phyloP scores from a whole-genome alignment of 2,329 filamentous ascomycete species.

The Alternaria arborescens region DNA sequence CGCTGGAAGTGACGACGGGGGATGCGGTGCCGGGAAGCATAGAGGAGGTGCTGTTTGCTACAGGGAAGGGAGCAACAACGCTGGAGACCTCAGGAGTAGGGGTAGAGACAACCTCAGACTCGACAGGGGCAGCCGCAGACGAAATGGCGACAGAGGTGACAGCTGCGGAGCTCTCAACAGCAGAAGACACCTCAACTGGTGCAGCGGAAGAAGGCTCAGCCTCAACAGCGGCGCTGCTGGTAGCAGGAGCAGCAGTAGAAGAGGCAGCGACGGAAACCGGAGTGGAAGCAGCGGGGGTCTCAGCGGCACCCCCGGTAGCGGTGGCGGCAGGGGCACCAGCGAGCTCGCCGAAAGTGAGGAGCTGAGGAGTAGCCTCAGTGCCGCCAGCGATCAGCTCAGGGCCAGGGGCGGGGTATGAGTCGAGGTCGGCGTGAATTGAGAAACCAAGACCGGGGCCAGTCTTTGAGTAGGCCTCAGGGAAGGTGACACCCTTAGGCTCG shows the following conservation, averaged over 20 bases:
- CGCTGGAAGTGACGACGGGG: not conserved
- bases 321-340: slow-evolving; percentile 29
- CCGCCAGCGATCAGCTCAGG: slow-evolving; percentile 49
- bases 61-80: slow-evolving; percentile 13
- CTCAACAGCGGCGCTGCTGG: slow-evolving; percentile 12
- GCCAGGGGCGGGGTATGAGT: slow-evolving; percentile 53
- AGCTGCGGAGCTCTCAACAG: slow-evolving; percentile 6
- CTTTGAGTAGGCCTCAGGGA: slow-evolving; percentile 55
- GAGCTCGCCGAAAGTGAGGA: slow-evolving; percentile 38
- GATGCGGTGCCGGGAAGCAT: slow-evolving; percentile 5
- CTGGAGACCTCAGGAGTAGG: slow-evolving; percentile 8
- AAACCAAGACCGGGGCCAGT: slow-evolving; percentile 54
- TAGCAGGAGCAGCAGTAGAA: slow-evolving; percentile 11
- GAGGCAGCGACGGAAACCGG: slow-evolving; percentile 17
- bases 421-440: slow-evolving; percentile 51
- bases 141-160: slow-evolving; percentile 10
- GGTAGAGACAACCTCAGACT: slow-evolving; percentile 12
- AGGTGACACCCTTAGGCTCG: slow-evolving; percentile 56
- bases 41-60: slow-evolving; percentile 20
- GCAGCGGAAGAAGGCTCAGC: slow-evolving; percentile 16
- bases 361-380: slow-evolving; percentile 31
- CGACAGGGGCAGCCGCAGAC: slow-evolving; percentile 14
- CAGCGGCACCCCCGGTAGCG: slow-evolving; percentile 25
- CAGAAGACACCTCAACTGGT: slow-evolving; percentile 16
- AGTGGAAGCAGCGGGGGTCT: slow-evolving; percentile 27